Evolutionary conservation across 495 filamentous ascomycete species (phyloP).

Genomic region (Daldinia concentrica): DNA sequence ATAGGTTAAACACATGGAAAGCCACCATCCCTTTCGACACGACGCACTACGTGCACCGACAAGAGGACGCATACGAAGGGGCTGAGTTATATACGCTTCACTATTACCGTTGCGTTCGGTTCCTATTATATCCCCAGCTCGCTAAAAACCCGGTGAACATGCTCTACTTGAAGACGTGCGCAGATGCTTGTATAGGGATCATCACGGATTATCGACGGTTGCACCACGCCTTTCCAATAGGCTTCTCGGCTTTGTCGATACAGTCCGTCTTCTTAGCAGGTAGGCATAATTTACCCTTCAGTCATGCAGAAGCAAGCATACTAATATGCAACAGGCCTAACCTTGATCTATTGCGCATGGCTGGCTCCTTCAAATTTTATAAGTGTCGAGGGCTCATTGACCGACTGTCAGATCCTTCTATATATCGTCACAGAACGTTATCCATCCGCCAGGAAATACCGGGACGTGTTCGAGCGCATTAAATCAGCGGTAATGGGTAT

Average conservation of each 20-base stretch:
- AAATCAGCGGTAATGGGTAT: slow-evolving; percentile 44
- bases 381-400: slow-evolving; percentile 41
- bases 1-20: slow-evolving; percentile 45
- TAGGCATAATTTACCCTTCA: slow-evolving; percentile 15
- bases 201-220: slow-evolving; percentile 62
- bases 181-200: slow-evolving; percentile 60
- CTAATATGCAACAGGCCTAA: slow-evolving; percentile 34
- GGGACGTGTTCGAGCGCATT: slow-evolving; percentile 61
- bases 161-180: slow-evolving; percentile 62
- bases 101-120: slow-evolving; percentile 61
- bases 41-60: slow-evolving; percentile 51
- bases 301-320: background rate
- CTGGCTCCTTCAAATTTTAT: slow-evolving; percentile 40
- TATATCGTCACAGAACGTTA: slow-evolving; percentile 65
- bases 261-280: slow-evolving; percentile 67
- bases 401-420: slow-evolving; percentile 60
- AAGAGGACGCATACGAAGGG: slow-evolving; percentile 59
- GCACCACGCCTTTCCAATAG: slow-evolving; percentile 62
- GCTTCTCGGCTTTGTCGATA: slow-evolving; percentile 63
- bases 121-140: slow-evolving; percentile 63
- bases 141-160: slow-evolving; percentile 59
- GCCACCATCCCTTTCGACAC: slow-evolving; percentile 45
- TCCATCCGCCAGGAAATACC: slow-evolving; percentile 62
- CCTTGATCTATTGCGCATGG: slow-evolving; percentile 50
- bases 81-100: slow-evolving; percentile 63